Percentiles rank a stretch among this genome's conserved stretches.
Conservation (phyloP, 768 basidiomycete species). For the Mycena amicta region DNA sequence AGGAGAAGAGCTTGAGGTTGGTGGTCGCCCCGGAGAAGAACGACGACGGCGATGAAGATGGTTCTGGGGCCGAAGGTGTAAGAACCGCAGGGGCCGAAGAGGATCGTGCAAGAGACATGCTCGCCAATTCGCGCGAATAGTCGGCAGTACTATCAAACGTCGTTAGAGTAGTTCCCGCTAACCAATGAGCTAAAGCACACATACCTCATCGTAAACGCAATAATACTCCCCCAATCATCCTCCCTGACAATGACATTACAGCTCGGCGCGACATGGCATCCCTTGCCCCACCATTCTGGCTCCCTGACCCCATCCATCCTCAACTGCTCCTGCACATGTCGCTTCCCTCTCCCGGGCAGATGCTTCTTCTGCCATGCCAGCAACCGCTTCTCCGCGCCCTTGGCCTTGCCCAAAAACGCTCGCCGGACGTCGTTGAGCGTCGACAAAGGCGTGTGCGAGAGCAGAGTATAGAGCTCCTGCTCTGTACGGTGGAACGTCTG, state of each 20-base stretch:
- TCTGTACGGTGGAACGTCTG: conserved; percentile 61
- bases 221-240: conserved; percentile 77
- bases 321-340: conserved; percentile 27
- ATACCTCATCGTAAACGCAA: conserved; percentile 74
- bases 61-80: conserved; percentile 26
- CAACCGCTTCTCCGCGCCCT: conserved; percentile 56
- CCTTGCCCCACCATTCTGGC: conserved; percentile 67
- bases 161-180: background rate
- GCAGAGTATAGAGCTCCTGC: conserved; percentile 58
- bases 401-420: conserved; percentile 53
- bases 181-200: conserved; percentile 9
- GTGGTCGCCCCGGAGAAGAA: conserved; percentile 48
- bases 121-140: conserved; percentile 53
- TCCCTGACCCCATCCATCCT: conserved; percentile 36
- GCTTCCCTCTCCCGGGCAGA: conserved; percentile 33
- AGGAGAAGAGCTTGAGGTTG: conserved; percentile 53
- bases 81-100: conserved; percentile 25
- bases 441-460: conserved; percentile 46
- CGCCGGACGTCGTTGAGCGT: conserved; percentile 66
- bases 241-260: conserved; percentile 68
- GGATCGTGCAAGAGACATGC: conserved; percentile 36
- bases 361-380: conserved; percentile 70
- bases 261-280: conserved; percentile 67
- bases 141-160: conserved; percentile 54
- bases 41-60: conserved; percentile 40